phyloP scores from a whole-genome alignment of 805 yeast species.

The Pichia deserticola region DNA sequence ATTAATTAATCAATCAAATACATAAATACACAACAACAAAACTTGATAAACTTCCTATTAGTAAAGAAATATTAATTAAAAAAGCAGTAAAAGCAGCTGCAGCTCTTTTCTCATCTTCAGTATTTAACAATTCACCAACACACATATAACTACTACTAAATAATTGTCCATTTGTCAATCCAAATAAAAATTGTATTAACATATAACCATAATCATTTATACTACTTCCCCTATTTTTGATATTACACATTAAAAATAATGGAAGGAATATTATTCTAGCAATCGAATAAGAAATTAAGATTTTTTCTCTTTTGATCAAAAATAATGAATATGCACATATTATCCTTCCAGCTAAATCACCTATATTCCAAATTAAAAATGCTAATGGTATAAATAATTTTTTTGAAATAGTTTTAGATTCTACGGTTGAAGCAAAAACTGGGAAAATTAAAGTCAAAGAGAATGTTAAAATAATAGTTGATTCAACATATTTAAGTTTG shows the following conservation, averaged over 20 bases:
- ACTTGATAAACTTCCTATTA: slow-evolving; percentile 71
- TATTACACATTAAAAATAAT: slow-evolving; percentile 60
- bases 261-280: slow-evolving; percentile 59
- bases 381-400: slow-evolving; percentile 61
- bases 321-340: slow-evolving; percentile 44
- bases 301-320: slow-evolving; percentile 36
- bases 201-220: slow-evolving; percentile 63
- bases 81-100: slow-evolving; percentile 92
- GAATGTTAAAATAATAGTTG: slow-evolving; percentile 68
- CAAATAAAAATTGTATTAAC: slow-evolving; percentile 66
- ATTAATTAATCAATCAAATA: neutral
- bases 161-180: slow-evolving; percentile 82
- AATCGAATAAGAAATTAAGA: slow-evolving; percentile 47
- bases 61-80: slow-evolving; percentile 68
- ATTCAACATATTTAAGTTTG: slow-evolving; percentile 55
- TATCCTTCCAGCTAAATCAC: slow-evolving; percentile 77
- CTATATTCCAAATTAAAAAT: slow-evolving; percentile 80
- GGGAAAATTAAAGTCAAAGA: slow-evolving; percentile 76
- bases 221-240: slow-evolving; percentile 31
- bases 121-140: slow-evolving; percentile 22
- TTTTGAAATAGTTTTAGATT: slow-evolving; percentile 35
- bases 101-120: slow-evolving; percentile 68
- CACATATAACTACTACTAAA: slow-evolving; percentile 61
- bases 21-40: slow-evolving; percentile 44
- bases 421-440: slow-evolving; percentile 72